Evolutionary conservation across 2,329 filamentous ascomycete genomes (phyloP), one percentile per base, ranked within the genome.

Genomic region (Colletotrichum lini): DNA sequence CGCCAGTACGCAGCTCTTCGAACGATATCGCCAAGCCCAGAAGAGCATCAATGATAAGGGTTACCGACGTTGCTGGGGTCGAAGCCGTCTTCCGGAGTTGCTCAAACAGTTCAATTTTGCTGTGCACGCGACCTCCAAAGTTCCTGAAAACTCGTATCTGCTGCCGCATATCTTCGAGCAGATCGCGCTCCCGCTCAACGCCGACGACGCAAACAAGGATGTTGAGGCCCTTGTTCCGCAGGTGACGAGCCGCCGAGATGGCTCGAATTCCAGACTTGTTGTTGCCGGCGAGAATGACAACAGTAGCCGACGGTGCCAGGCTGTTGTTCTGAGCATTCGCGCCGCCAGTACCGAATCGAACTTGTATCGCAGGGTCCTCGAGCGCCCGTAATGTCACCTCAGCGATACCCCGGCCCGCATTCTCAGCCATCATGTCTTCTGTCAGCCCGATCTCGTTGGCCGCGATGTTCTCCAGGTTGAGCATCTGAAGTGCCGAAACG

Each of bases 381-480:
- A 97, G 84, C 13, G 94, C 89, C 60, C 86, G 87, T 65, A 97
- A 86, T 0, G 94, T 92, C 38, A 95, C 92, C 81, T 98, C 93
- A 5, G 95, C 95, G 72, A 98, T 94, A 53, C 94, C 94, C 35
- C 96, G 90, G 21, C 94, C 96, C 1, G 95, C 93, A 78, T 96
- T 98, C 78, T 98, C 96, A 0, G 94, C 92, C 85, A 98, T 94
- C 80, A 98, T 92, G 64, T 96, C 94, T 79, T 97, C 94, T 0
- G 92, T 93, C 57, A 98, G 86, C 6, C 95, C 95, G 68, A 97
- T 90, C 75, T 98, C 95, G 52, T 94, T 92, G 71, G 95, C 92
- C 0, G 95, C 95, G 67, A 97, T 93, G 77, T 96, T 95, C 82
- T 98, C 96, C 1, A 98, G 89, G 73, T 96, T 96, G 38, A 97